These are phyloP conservation scores for Metschnikowia lochheadii DNA, from an alignment of 805 yeast genomes.

Conservation along the genomic window DNA sequence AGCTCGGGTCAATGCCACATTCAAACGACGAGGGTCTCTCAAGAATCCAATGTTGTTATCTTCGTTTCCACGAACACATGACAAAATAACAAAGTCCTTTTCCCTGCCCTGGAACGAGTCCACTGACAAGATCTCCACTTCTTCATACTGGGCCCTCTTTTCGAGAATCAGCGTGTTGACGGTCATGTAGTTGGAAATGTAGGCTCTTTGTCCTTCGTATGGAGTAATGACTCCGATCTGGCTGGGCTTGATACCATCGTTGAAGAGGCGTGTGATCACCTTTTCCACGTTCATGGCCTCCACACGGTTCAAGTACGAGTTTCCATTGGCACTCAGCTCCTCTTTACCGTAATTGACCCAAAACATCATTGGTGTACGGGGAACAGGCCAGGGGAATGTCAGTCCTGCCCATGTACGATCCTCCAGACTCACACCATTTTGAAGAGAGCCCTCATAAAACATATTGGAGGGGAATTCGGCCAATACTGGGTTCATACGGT, in stretches of 20 bases:
- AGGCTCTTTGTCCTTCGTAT: slow-evolving; percentile 89
- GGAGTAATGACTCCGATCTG: slow-evolving; percentile 88
- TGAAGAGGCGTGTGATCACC: slow-evolving; percentile 65
- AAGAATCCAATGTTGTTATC: slow-evolving; percentile 39
- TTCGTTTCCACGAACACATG: slow-evolving; percentile 44
- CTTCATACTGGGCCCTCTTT: slow-evolving; percentile 53
- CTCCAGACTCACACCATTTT: slow-evolving; percentile 82
- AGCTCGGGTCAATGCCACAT: slow-evolving; percentile 44
- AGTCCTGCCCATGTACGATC: slow-evolving; percentile 54
- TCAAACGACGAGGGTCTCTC: slow-evolving; percentile 41
- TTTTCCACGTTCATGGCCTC: slow-evolving; percentile 89
- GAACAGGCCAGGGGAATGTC: slow-evolving; percentile 89
- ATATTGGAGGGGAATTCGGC: slow-evolving; percentile 86
- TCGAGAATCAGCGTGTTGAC: slow-evolving; percentile 48
- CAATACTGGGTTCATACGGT: slow-evolving; percentile 88
- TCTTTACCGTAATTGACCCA: slow-evolving; percentile 90
- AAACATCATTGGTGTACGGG: slow-evolving; percentile 87
- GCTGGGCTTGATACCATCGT: slow-evolving; percentile 70
- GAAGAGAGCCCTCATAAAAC: slow-evolving; percentile 90
- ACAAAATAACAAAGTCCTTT: slow-evolving; percentile 40
- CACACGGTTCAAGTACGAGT: slow-evolving; percentile 75
- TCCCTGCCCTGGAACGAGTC: slow-evolving; percentile 44
- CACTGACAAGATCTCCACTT: slow-evolving; percentile 75
- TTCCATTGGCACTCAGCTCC: slow-evolving; percentile 79
- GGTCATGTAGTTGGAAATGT: slow-evolving; percentile 72